phyloP scores from a whole-genome alignment of 2,329 filamentous ascomycete genomes.

The Trichoderma sp. region DNA sequence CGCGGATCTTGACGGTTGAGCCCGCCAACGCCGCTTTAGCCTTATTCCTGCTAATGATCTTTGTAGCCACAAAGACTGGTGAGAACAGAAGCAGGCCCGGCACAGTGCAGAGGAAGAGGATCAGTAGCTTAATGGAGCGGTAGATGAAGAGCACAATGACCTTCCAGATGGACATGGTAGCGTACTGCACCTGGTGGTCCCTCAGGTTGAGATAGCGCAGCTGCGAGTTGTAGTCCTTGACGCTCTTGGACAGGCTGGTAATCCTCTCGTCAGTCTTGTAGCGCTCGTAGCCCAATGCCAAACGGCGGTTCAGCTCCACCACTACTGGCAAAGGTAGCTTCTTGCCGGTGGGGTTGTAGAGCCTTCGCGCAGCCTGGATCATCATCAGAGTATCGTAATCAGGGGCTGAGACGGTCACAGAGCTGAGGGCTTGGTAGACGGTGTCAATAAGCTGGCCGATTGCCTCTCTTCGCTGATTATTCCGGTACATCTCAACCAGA shows the following conservation, averaged over 20 bases:
- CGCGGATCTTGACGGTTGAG: slow-evolving; percentile 84
- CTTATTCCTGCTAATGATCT: slow-evolving; percentile 77
- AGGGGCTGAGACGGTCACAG: slow-evolving; percentile 87
- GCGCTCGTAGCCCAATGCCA: slow-evolving; percentile 86
- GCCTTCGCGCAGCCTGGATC: slow-evolving; percentile 86
- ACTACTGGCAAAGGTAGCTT: slow-evolving; percentile 89
- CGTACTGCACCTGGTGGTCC: slow-evolving; percentile 93
- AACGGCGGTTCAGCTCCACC: slow-evolving; percentile 86
- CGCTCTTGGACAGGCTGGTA: slow-evolving; percentile 67
- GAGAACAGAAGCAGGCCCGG: slow-evolving; percentile 85
- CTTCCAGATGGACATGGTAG: slow-evolving; percentile 73
- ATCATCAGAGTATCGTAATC: slow-evolving; percentile 97
- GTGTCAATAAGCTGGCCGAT: slow-evolving; percentile 82
- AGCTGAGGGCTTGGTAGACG: slow-evolving; percentile 78
- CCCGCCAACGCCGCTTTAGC: slow-evolving; percentile 79
- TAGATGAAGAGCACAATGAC: slow-evolving; percentile 77
- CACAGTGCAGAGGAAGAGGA: slow-evolving; percentile 77
- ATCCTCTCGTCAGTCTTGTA: slow-evolving; percentile 92
- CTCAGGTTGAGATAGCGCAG: slow-evolving; percentile 82
- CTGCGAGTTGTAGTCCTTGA: slow-evolving; percentile 82
- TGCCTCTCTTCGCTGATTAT: slow-evolving; percentile 78
- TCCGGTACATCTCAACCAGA: slow-evolving; percentile 80
- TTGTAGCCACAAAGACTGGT: slow-evolving; percentile 81
- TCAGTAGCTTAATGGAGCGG: slow-evolving; percentile 70
- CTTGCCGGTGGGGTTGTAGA: slow-evolving; percentile 93